Percentiles rank a stretch among this genome's conserved stretches.
Evolutionary conservation across 805 yeast species (phyloP).

Genomic region (Kazachstania africana): DNA sequence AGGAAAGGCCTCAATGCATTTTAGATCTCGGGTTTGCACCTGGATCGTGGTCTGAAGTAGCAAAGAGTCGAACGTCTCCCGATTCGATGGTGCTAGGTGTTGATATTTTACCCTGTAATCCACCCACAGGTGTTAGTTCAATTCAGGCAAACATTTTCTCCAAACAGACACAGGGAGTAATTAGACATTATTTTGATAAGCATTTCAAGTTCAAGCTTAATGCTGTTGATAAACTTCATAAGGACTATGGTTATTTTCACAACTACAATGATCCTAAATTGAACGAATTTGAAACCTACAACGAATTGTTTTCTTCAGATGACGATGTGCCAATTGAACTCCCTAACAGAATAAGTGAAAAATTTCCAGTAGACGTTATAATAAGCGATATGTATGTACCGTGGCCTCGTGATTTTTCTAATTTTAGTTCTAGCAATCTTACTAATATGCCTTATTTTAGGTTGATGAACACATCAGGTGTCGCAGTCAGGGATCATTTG

Average conservation of each 20-base stretch:
- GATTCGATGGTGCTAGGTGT: conserved; percentile 62
- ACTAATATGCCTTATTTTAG: conserved; percentile 73
- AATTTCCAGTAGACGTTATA: conserved; percentile 49
- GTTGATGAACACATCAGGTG: conserved; percentile 89
- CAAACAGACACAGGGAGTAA: conserved; percentile 44
- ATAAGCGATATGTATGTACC: conserved; percentile 79
- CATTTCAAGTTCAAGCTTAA: conserved; percentile 14
- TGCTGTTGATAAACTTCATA: conserved; percentile 28
- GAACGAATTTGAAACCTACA: conserved; percentile 7
- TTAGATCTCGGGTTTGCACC: conserved; percentile 91
- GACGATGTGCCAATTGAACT: conserved; percentile 7
- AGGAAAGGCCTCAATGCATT: conserved; percentile 37
- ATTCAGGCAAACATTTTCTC: conserved; percentile 84
- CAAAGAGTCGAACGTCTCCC: conserved; percentile 39
- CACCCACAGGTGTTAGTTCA: conserved; percentile 69
- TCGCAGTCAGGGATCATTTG: conserved; percentile 68
- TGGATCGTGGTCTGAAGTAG: conserved; percentile 91
- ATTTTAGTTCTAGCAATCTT: conserved; percentile 34
- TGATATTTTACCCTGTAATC: conserved; percentile 66
- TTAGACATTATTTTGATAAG: conserved; percentile 37
- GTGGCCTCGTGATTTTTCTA: conserved; percentile 29
- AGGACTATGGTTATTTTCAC: no score
- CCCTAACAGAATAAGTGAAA: conserved; percentile 7
- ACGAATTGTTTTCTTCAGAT: no score
- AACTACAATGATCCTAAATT: conserved; percentile 6